Conservation (phyloP, 2,329 filamentous ascomycete species). For the Aspergillus persii region DNA sequence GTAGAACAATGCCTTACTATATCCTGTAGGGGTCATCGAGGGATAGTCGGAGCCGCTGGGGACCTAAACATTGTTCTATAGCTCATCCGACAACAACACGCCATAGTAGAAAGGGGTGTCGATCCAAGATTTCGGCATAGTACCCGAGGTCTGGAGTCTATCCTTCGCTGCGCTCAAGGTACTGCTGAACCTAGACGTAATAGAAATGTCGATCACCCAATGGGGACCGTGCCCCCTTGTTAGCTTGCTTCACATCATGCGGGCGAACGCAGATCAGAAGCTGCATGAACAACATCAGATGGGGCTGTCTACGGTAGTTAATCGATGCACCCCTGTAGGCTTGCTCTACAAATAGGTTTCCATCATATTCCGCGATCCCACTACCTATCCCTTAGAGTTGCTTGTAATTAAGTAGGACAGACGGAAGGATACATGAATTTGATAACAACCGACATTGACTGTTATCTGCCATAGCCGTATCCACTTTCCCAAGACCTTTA, state of each 20-base stretch:
- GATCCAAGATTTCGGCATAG: not conserved
- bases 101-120: not conserved
- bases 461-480: not conserved
- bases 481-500: not conserved
- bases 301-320: not conserved
- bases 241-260: not conserved
- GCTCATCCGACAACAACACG: not conserved
- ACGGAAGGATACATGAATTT: not conserved
- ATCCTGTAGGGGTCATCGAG: not conserved
- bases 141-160: not conserved
- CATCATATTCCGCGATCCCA: not conserved
- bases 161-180: not conserved
- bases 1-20: not conserved
- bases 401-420: not conserved
- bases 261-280: not conserved
- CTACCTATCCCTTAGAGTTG: not conserved
- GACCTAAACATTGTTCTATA: not conserved
- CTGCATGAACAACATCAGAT: not conserved
- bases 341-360: not conserved
- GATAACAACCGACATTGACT: not conserved
- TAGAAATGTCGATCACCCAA: not conserved
- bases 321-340: not conserved
- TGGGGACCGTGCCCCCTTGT: not conserved
- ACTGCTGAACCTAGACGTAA: not conserved
- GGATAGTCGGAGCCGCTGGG: not conserved